phyloP scores from a whole-genome alignment of 2,329 filamentous ascomycete genomes.

The Penicillium occitanis region DNA sequence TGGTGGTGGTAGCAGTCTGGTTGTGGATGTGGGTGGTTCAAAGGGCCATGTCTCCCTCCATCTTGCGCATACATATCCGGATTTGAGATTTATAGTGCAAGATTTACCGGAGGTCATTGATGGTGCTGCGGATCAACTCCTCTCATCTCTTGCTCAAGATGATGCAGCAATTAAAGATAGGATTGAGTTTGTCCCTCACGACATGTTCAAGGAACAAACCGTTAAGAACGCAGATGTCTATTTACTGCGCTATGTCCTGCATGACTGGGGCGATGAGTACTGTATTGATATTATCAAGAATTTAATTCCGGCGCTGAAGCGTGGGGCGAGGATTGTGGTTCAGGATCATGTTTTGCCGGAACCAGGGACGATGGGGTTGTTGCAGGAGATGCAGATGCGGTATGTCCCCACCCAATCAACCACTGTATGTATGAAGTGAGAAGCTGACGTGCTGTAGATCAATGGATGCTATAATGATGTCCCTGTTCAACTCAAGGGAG shows the following conservation, averaged over 20 bases:
- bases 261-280: conserved; percentile 44
- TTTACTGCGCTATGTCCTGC: conserved; percentile 41
- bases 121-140: background rate
- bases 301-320: conserved; percentile 30
- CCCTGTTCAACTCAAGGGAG: conserved; percentile 54
- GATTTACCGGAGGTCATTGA: conserved; percentile 42
- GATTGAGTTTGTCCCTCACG: conserved; percentile 14
- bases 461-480: conserved; percentile 57
- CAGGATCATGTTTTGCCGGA: conserved; percentile 24
- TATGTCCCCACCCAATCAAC: background rate
- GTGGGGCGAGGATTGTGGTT: conserved; percentile 21
- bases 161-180: background rate
- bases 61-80: conserved; percentile 52
- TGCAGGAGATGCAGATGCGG: conserved; percentile 22
- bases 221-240: conserved; percentile 34
- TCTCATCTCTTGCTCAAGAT: background rate
- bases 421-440: background rate
- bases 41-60: conserved; percentile 59
- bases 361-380: conserved; percentile 21
- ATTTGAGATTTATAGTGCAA: conserved; percentile 56
- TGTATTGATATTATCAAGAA: conserved; percentile 37
- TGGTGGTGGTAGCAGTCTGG: background rate
- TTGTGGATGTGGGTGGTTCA: conserved; percentile 49
- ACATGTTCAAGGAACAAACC: conserved; percentile 31
- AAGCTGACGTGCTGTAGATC: conserved; percentile 26